A percentile compares a stretch with the other conserved stretches of the same genome.
Conservation (phyloP, 106 monocot genomes). For the Dioscorea zingiberensis region DNA sequence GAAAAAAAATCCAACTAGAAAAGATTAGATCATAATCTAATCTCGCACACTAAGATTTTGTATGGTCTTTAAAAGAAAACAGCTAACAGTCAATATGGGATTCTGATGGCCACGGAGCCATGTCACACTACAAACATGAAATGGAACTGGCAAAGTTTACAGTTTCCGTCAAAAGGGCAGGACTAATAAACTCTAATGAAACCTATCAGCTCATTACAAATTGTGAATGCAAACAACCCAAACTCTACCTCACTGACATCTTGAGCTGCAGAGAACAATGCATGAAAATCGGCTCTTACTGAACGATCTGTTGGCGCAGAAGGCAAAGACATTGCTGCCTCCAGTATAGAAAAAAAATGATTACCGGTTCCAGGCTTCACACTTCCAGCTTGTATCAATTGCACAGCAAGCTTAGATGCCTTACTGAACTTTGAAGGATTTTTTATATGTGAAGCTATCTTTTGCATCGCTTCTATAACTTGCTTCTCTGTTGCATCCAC, state of each 20-base stretch:
- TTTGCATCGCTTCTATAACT: conserved; percentile 88
- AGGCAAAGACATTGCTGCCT: conserved; percentile 74
- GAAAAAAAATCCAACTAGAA: background rate
- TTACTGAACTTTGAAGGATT: conserved; percentile 88
- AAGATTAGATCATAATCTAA: too few species aligned
- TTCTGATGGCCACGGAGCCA: too few species aligned
- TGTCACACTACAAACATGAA: too few species aligned
- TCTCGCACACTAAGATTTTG: too few species aligned
- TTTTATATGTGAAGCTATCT: conserved; percentile 87
- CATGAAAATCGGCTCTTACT: conserved; percentile 70
- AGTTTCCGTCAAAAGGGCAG: too few species aligned
- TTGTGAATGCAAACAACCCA: too few species aligned
- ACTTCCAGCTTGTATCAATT: conserved; percentile 84
- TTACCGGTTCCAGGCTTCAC: conserved; percentile 68
- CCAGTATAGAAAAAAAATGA: conserved; percentile 69
- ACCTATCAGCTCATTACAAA: too few species aligned
- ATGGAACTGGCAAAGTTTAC: too few species aligned
- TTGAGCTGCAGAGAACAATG: conserved; percentile 65
- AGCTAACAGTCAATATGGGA: too few species aligned
- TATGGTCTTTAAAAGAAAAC: too few species aligned
- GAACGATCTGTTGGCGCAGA: conserved; percentile 51
- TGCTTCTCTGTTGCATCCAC: conserved; percentile 69
- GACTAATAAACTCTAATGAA: too few species aligned
- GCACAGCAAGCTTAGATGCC: conserved; percentile 91
- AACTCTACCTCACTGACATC: conserved; percentile 58